A percentile compares a stretch with the other conserved stretches of the same genome.
Evolutionary conservation across 1,284 basidiomycete species (phyloP).

Genomic region (Sanghuangporus baumii): DNA sequence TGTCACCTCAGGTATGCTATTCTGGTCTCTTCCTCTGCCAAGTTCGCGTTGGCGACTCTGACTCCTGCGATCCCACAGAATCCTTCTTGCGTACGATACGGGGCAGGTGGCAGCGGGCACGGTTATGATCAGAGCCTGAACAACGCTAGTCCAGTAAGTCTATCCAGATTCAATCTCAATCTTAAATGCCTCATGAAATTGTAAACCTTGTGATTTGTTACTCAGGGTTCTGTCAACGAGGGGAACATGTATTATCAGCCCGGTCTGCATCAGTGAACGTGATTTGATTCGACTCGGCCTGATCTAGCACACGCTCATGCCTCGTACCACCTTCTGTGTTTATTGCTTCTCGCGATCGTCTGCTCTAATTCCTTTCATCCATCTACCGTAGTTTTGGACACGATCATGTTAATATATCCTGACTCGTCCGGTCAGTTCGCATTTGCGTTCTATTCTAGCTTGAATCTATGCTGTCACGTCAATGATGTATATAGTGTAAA

Average conservation of each 20-base stretch:
- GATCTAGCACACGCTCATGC: neutral
- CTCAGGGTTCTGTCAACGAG: slow-evolving; percentile 9
- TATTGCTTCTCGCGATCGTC: neutral
- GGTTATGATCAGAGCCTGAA: neutral
- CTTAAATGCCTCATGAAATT: neutral
- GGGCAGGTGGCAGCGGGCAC: neutral
- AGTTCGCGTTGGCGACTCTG: neutral
- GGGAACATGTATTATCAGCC: slow-evolving; percentile 6
- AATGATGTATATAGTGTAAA: neutral
- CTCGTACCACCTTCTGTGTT: neutral
- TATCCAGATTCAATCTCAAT: neutral
- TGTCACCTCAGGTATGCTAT: slow-evolving; percentile 3
- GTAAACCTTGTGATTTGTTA: neutral
- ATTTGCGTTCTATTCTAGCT: neutral
- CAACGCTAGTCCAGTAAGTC: slow-evolving; percentile 1
- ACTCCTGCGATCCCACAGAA: neutral
- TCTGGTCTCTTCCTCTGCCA: neutral
- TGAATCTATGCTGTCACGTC: neutral
- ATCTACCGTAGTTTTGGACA: neutral
- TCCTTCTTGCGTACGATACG: neutral
- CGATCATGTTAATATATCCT: neutral
- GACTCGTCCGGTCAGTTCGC: neutral
- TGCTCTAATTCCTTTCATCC: neutral
- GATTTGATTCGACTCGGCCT: neutral
- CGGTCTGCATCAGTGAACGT: slow-evolving; percentile 3